Percentiles rank a stretch among this genome's conserved stretches.
These are phyloP conservation scores for Eremomyces bilateralis DNA, from an alignment of 495 filamentous ascomycete genomes.

Conservation along the genomic window DNA sequence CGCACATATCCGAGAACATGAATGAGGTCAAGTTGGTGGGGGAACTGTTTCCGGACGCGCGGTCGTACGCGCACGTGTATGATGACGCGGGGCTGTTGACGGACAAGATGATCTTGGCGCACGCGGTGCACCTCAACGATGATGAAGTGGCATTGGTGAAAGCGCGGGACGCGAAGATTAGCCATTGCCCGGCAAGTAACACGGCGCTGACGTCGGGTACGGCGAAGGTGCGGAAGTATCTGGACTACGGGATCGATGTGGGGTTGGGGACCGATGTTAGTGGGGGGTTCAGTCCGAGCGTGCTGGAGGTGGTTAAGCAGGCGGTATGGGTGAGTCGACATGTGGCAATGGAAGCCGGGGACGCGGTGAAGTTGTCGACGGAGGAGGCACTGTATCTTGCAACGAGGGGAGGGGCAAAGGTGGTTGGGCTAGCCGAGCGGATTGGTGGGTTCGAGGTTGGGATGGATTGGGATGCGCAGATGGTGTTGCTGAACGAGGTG, in stretches of 20 bases:
- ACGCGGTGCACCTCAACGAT: constrained; percentile 53
- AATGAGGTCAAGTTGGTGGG: constrained; percentile 48
- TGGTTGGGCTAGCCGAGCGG: constrained; percentile 43
- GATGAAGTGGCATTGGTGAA: constrained; percentile 42
- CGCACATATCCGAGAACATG: constrained; percentile 75
- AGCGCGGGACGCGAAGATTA: constrained; percentile 36
- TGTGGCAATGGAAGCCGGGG: constrained; percentile 31
- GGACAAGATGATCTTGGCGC: constrained; percentile 58
- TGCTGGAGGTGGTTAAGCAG: constrained; percentile 61
- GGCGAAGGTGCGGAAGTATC: constrained; percentile 44
- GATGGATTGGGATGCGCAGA: constrained; percentile 79
- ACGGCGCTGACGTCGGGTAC: constrained; percentile 53
- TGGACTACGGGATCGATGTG: constrained; percentile 53
- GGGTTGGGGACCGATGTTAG: constrained; percentile 80
- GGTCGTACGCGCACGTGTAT: constrained; percentile 59
- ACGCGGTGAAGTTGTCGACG: constrained; percentile 39
- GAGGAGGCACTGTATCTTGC: constrained; percentile 77
- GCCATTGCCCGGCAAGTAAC: constrained; percentile 78
- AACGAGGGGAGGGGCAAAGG: constrained; percentile 57
- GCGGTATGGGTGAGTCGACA: constrained; percentile 51
- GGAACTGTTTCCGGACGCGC: constrained; percentile 40
- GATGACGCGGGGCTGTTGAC: constrained; percentile 47
- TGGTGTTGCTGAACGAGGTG: constrained; percentile 37
- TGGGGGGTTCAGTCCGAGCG: constrained; percentile 59
- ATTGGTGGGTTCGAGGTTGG: constrained; percentile 64